Base-by-base conservation (phyloP, 352 stramenopile genomes). In the Phytophthora idaei region DNA sequence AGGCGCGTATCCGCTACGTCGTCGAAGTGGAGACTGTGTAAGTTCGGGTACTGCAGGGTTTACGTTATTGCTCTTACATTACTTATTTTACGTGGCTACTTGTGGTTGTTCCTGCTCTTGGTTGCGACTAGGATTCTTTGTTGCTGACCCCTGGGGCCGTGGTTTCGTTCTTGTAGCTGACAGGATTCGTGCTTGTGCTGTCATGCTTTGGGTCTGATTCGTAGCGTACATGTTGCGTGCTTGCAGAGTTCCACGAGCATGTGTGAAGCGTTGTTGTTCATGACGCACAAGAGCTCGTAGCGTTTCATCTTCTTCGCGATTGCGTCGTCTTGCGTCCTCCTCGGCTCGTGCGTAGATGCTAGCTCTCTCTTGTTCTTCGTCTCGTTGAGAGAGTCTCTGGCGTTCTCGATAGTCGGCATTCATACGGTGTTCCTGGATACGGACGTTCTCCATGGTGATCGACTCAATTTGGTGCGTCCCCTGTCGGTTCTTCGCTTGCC, bases 1-100 rank as follows among this genome's bases (percentile, higher is more conserved):
- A 91, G 46, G 83, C 77, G 10, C 80, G 78, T 21, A 89, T 94
- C 36, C 81, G 83, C 2, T 94, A 94, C 67, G 66, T 94, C 5
- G 83, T 94, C 15, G 84, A 94, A 62, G 75, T 94, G 25, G 81
- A 90, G 44, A 74, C 55, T 1, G 52, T 74, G 52, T 62, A 60
- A 34, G 31, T 36, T 57, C 8, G 14, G 21, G 25, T 49, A 31
- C 46, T 36, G 25, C 31, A 36, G 47, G 47, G 17, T 49, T 49
- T 25, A 46, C 32, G 31, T 17, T 12, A 36, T 21, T 36, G 5
- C 5, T 34, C n/a, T 36, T 27, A 59, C 57, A 64, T 36, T 47
- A 21, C 21, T 21, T 21, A 21, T 21, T 21, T 21, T 21, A 21
- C 28, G 41, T 48, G 12, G 54, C n/a, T 58, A 61, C 48, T 67